Percentiles rank a stretch among this genome's conserved stretches.
Conservation (phyloP, 164 flowering plant species). For the Chimonanthus praecox region DNA sequence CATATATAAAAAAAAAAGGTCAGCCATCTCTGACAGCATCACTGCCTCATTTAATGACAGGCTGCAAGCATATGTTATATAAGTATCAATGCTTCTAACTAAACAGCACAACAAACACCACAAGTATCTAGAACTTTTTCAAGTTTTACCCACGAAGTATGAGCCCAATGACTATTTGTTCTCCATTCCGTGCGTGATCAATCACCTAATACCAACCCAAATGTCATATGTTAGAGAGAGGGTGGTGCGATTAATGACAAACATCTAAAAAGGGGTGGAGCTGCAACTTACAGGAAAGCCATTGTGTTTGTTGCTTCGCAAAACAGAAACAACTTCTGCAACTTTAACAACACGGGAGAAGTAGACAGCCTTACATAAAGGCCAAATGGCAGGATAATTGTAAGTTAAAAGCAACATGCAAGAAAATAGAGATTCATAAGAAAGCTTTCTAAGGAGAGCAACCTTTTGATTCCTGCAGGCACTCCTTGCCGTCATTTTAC, state of each 20-base stretch:
- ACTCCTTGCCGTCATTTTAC: slow-evolving; percentile 81
- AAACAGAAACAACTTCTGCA: slow-evolving; percentile 61
- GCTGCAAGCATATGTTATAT: too few species aligned
- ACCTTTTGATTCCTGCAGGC: slow-evolving; percentile 85
- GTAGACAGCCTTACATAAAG: slow-evolving; percentile 57
- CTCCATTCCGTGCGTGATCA: slow-evolving; percentile 72
- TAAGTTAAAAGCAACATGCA: slow-evolving; percentile 8
- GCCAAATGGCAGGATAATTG: slow-evolving; percentile 10
- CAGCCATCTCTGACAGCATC: neutral
- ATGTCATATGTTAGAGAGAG: neutral
- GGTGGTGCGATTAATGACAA: neutral
- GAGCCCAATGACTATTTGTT: slow-evolving; percentile 79
- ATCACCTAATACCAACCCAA: slow-evolving; percentile 50
- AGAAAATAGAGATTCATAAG: neutral
- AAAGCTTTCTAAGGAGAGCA: slow-evolving; percentile 8
- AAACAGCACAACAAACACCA: neutral
- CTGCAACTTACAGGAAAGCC: slow-evolving; percentile 79
- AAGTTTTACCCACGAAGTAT: slow-evolving; percentile 73
- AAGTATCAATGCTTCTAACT: too few species aligned
- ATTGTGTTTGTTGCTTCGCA: slow-evolving; percentile 72
- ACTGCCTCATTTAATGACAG: neutral
- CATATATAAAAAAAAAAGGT: slow-evolving; percentile 10
- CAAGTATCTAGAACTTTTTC: neutral
- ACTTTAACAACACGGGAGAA: slow-evolving; percentile 83
- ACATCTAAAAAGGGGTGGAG: neutral